Conservation (phyloP, 1,284 basidiomycete species). For the Porodaedalea pini region DNA sequence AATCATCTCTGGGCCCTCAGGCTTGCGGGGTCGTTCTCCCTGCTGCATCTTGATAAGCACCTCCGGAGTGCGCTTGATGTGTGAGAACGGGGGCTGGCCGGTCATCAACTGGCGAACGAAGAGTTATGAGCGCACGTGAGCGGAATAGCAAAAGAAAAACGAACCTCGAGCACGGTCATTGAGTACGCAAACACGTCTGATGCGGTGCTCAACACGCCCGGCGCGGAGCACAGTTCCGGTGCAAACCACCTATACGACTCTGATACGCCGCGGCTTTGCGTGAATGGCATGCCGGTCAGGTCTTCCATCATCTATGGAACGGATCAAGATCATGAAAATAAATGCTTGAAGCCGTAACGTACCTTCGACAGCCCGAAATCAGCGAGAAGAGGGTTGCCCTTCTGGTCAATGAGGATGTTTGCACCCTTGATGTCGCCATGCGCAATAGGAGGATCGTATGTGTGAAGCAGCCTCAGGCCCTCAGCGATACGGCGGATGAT, state of each 20-base stretch:
- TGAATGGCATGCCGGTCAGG: constrained; percentile 49
- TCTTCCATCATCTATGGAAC: constrained; percentile 47
- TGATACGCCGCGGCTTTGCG: constrained; percentile 47
- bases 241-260: constrained; percentile 52
- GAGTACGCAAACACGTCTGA: constrained; percentile 53
- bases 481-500: constrained; percentile 43
- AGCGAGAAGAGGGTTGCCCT: constrained; percentile 47
- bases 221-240: constrained; percentile 50
- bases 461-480: constrained; percentile 48
- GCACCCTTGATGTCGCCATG: constrained; percentile 52
- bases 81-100: constrained; percentile 44
- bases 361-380: constrained; percentile 49
- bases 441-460: constrained; percentile 45
- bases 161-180: constrained; percentile 55
- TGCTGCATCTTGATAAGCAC: constrained; percentile 43
- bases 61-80: constrained; percentile 45
- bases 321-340: background rate
- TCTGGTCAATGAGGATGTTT: constrained; percentile 48
- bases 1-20: constrained; percentile 33
- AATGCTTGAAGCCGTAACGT: background rate
- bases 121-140: background rate
- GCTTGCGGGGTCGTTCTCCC: constrained; percentile 42
- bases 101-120: constrained; percentile 42
- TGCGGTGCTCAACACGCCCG: constrained; percentile 42
- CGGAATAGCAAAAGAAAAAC: constrained; percentile 5